Conservation (phyloP, 164 flowering plant genomes). For the Nelumbo lutea region DNA sequence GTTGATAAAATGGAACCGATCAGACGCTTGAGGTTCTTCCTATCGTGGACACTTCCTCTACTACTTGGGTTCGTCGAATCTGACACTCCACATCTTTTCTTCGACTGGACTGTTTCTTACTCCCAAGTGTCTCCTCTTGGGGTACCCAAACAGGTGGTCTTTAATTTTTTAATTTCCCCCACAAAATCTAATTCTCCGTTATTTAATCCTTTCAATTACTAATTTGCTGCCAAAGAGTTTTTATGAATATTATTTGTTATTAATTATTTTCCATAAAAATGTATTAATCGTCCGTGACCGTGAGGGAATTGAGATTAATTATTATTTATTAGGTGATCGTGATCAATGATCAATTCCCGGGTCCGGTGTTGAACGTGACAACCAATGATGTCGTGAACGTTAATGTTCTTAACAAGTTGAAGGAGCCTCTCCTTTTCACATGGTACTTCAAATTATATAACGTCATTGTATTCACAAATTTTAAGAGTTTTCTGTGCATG, state of each 20-base stretch:
- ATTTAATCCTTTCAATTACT: not conserved
- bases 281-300: not conserved
- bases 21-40: not conserved
- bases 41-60: not conserved
- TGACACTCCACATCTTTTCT: slow-evolving; percentile 4
- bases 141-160: slow-evolving; percentile 15
- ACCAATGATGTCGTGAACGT: slow-evolving; percentile 26
- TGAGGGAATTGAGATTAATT: not conserved
- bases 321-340: slow-evolving; percentile 22
- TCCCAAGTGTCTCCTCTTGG: slow-evolving; percentile 16
- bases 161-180: not conserved
- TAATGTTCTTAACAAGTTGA: slow-evolving; percentile 27
- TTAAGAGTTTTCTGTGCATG: not conserved
- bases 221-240: not conserved
- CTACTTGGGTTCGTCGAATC: slow-evolving; percentile 2
- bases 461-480: not conserved
- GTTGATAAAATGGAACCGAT: slow-evolving; percentile 4
- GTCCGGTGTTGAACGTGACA: slow-evolving; percentile 24
- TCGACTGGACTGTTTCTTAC: slow-evolving; percentile 26
- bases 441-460: slow-evolving; percentile 15
- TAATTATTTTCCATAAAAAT: not conserved
- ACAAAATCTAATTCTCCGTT: not conserved
- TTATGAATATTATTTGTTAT: not conserved
- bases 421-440: slow-evolving; percentile 30
- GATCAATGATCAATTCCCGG: slow-evolving; percentile 37